These are phyloP conservation scores for Hemerocallis citrina DNA, from an alignment of 106 monocot species.

Conservation along the genomic window DNA sequence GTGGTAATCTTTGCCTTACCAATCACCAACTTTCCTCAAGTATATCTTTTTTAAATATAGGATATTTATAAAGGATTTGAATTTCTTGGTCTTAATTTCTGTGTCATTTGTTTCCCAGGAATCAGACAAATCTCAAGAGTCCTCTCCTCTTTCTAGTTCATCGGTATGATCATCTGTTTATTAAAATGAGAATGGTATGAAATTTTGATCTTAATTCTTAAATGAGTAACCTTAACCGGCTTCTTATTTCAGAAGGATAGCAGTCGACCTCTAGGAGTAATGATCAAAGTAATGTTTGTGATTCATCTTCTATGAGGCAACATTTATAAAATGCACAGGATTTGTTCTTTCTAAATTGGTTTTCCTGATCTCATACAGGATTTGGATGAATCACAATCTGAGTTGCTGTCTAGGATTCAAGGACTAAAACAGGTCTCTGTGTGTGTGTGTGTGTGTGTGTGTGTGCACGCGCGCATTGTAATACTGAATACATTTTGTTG, in stretches of 20 bases:
- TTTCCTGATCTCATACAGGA: conserved; percentile 18
- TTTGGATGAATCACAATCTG: conserved; percentile 44
- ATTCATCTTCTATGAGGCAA: background rate
- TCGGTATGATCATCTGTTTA: background rate
- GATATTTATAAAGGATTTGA: too few relatives aligned
- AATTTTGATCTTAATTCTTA: background rate
- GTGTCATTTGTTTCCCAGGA: too few relatives aligned
- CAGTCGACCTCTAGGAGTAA: background rate
- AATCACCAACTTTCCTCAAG: too few relatives aligned
- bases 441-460: too few relatives aligned
- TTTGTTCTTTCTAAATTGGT: background rate
- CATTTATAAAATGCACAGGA: background rate
- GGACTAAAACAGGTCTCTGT: conserved; percentile 44
- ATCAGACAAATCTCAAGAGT: background rate
- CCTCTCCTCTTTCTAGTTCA: background rate
- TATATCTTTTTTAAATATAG: too few relatives aligned
- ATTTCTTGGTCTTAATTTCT: too few relatives aligned
- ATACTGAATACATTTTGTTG: too few relatives aligned
- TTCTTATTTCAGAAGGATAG: background rate
- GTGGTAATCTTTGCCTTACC: too few relatives aligned
- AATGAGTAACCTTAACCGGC: background rate
- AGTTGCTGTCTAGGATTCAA: conserved; percentile 36
- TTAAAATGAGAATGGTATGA: background rate
- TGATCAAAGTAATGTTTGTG: background rate
- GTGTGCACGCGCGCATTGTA: too few relatives aligned